Evolutionary conservation across 2,329 filamentous ascomycete genomes (phyloP).

Genomic region (Xylariaceae sp.): DNA sequence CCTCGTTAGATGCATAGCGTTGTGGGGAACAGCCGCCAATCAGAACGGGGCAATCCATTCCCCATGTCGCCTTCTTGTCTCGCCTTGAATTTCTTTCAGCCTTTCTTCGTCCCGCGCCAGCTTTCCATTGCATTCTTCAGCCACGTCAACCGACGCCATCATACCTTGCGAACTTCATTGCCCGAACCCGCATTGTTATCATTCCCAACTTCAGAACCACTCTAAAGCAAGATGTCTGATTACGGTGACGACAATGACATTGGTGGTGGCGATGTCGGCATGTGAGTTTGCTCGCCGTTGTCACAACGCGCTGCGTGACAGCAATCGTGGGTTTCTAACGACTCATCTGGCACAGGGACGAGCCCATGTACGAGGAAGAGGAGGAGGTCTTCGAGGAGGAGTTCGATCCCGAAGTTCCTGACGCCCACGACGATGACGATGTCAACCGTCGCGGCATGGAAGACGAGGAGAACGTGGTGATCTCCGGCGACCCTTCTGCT

Average conservation of each 20-base stretch:
- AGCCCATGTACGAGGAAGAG: slow-evolving; percentile 66
- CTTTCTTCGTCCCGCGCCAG: slow-evolving; percentile 5
- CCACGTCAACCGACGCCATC: slow-evolving; percentile 12
- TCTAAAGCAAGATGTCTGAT: slow-evolving; percentile 29
- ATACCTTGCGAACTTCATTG: not conserved
- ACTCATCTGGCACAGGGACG: slow-evolving; percentile 47
- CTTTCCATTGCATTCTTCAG: slow-evolving; percentile 22
- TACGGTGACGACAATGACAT: slow-evolving; percentile 31
- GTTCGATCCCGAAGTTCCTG: slow-evolving; percentile 49
- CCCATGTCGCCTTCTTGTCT: not conserved
- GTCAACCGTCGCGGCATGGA: slow-evolving; percentile 50
- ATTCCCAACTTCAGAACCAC: slow-evolving; percentile 7
- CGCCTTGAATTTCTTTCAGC: slow-evolving; percentile 25
- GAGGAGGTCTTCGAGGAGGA: slow-evolving; percentile 55
- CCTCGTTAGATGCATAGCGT: not conserved
- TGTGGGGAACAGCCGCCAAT: slow-evolving; percentile 5
- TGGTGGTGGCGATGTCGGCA: slow-evolving; percentile 21
- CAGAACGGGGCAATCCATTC: not conserved
- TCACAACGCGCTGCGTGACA: slow-evolving; percentile 16
- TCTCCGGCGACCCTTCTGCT: slow-evolving; percentile 58
- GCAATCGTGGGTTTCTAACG: slow-evolving; percentile 32
- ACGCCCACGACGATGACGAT: slow-evolving; percentile 44
- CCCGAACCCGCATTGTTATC: slow-evolving; percentile 13
- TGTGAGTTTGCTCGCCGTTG: slow-evolving; percentile 12
- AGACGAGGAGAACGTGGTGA: slow-evolving; percentile 54